phyloP scores from a whole-genome alignment of 306 rosid species.

The Rosa chinensis region DNA sequence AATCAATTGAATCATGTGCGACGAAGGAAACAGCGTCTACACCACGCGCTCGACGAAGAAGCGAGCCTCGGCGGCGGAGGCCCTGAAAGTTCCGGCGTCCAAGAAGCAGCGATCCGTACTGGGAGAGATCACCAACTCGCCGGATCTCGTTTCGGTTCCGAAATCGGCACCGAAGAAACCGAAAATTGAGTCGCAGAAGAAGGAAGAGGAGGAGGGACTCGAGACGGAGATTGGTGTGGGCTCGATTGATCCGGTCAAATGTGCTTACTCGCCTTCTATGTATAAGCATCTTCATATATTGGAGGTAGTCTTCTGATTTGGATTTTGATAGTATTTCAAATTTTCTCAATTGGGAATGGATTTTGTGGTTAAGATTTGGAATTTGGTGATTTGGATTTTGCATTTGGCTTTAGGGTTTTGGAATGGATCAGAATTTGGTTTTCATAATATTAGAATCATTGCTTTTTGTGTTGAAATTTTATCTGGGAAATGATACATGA shows the following conservation, averaged over 20 bases:
- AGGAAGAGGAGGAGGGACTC: background rate
- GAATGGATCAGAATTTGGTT: too few relatives aligned
- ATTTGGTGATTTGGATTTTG: background rate
- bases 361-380: background rate
- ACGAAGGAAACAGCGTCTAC: background rate
- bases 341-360: background rate
- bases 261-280: constrained; percentile 13
- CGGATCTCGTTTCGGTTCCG: constrained; percentile 7
- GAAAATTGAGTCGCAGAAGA: background rate
- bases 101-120: constrained; percentile 35
- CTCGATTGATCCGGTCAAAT: constrained; percentile 18
- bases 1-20: constrained; percentile 3
- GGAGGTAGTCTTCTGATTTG: constrained; percentile 22
- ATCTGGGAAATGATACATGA: background rate
- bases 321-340: too few relatives aligned
- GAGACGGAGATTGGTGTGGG: constrained; percentile 6
- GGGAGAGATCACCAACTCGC: constrained; percentile 37
- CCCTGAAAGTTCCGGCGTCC: constrained; percentile 20
- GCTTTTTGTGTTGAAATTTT: background rate
- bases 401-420: background rate
- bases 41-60: constrained; percentile 15
- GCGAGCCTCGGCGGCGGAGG: constrained; percentile 14
- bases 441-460: background rate
- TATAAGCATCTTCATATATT: constrained; percentile 25
- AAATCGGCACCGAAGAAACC: constrained; percentile 15